Percentiles rank a stretch among this genome's conserved stretches.
phyloP scores from a whole-genome alignment of 208 protist genomes.

The Acanthamoeba royreba region DNA sequence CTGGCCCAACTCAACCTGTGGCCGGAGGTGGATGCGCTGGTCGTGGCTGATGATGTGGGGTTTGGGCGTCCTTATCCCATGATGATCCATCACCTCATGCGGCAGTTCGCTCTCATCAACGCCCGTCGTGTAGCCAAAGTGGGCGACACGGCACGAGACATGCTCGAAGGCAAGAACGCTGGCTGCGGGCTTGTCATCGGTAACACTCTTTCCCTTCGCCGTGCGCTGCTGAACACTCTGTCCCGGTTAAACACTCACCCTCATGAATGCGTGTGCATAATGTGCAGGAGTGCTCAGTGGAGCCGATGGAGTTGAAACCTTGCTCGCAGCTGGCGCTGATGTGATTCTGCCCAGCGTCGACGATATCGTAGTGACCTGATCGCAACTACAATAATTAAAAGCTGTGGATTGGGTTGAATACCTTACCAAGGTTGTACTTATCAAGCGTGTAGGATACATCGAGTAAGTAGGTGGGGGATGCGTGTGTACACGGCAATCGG shows the following conservation, averaged over 20 bases:
- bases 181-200: conserved; percentile 49
- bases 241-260: neutral
- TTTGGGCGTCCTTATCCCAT: conserved; percentile 19
- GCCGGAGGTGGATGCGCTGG: neutral
- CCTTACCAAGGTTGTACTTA: too few species aligned
- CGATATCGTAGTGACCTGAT: conserved; percentile 42
- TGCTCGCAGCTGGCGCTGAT: conserved; percentile 44
- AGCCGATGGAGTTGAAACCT: conserved; percentile 15
- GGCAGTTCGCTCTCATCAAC: neutral
- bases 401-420: too few species aligned
- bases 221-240: neutral
- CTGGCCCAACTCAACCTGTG: neutral
- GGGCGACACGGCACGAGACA: conserved; percentile 58
- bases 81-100: conserved; percentile 64
- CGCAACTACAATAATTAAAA: too few species aligned
- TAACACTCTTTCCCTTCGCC: neutral
- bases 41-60: conserved; percentile 39
- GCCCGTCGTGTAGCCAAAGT: conserved; percentile 49
- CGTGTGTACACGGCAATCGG: too few species aligned
- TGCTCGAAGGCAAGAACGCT: conserved; percentile 53
- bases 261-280: neutral
- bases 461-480: too few species aligned
- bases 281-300: conserved; percentile 37
- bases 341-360: conserved; percentile 5
- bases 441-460: too few species aligned